A percentile compares a stretch with the other conserved stretches of the same genome.
phyloP scores from a whole-genome alignment of 805 yeast genomes.

The Candida anglica region DNA sequence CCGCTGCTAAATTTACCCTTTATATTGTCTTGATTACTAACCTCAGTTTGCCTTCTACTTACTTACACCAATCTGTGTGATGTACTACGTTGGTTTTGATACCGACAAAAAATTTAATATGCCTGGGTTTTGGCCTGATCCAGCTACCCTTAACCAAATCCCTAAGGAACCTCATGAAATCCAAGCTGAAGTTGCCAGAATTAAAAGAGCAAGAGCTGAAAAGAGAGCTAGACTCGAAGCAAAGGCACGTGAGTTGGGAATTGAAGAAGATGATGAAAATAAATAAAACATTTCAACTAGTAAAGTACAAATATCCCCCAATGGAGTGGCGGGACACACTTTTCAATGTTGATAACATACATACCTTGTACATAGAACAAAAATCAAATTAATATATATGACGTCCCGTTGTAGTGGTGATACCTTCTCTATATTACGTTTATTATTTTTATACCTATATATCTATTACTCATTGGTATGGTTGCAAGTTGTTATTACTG shows the following conservation, averaged over 20 bases:
- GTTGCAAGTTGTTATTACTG: no score
- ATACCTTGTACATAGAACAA: no score
- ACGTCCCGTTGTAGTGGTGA: no score
- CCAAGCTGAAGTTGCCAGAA: constrained; percentile 85
- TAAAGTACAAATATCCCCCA: no score
- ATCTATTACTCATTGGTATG: background rate
- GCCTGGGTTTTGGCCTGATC: constrained; percentile 97
- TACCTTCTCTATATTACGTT: background rate
- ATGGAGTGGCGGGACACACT: no score
- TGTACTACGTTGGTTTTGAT: constrained; percentile 90
- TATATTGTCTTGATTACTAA: background rate
- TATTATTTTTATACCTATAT: background rate
- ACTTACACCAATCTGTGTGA: constrained; percentile 81
- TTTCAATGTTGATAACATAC: no score
- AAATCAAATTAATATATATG: no score
- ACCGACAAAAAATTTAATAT: constrained; percentile 85
- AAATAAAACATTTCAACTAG: no score
- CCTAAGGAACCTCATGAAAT: constrained; percentile 93
- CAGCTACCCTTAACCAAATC: constrained; percentile 81
- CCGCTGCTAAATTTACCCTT: constrained; percentile 7
- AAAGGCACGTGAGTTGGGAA: constrained; percentile 65
- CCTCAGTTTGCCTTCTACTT: constrained; percentile 79
- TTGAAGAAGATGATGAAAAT: constrained; percentile 37
- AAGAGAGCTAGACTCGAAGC: constrained; percentile 72
- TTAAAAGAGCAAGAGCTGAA: constrained; percentile 70